These are phyloP conservation scores for Ceriops zippeliana DNA, from an alignment of 345 rosid species.

Conservation along the genomic window DNA sequence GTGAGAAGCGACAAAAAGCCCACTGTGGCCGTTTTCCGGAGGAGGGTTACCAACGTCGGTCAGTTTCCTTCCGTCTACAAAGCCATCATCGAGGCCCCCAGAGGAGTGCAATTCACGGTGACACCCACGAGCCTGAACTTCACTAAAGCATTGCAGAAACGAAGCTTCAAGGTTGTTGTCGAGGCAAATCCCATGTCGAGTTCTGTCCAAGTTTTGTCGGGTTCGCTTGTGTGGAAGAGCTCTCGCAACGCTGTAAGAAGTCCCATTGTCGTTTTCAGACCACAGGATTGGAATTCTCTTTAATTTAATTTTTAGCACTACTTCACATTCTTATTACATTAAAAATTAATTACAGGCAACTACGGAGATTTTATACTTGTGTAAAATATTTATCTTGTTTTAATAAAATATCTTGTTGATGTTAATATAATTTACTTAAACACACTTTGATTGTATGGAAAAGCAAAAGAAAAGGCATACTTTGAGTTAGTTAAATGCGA, in stretches of 20 bases:
- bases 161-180: constrained; percentile 73
- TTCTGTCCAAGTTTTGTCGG: constrained; percentile 43
- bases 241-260: constrained; percentile 54
- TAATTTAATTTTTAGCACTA: background rate
- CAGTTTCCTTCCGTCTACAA: constrained; percentile 45
- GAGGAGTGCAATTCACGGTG: constrained; percentile 57
- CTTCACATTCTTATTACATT: no score
- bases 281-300: background rate
- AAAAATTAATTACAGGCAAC: no score
- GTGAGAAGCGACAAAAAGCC: constrained; percentile 24
- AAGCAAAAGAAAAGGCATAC: no score
- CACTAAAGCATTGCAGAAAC: constrained; percentile 38
- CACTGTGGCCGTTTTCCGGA: constrained; percentile 43
- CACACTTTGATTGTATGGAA: no score
- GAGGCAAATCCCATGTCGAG: constrained; percentile 42
- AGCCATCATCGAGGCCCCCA: constrained; percentile 54
- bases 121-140: constrained; percentile 56
- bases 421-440: no score
- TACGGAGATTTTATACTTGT: no score
- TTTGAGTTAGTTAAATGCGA: no score
- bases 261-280: constrained; percentile 53
- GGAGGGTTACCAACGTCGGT: constrained; percentile 82
- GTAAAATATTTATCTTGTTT: no score
- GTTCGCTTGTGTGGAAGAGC: constrained; percentile 70
- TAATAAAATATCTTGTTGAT: no score